phyloP scores from a whole-genome alignment of 2,329 filamentous ascomycete genomes.

The Epicoccum nigrum region DNA sequence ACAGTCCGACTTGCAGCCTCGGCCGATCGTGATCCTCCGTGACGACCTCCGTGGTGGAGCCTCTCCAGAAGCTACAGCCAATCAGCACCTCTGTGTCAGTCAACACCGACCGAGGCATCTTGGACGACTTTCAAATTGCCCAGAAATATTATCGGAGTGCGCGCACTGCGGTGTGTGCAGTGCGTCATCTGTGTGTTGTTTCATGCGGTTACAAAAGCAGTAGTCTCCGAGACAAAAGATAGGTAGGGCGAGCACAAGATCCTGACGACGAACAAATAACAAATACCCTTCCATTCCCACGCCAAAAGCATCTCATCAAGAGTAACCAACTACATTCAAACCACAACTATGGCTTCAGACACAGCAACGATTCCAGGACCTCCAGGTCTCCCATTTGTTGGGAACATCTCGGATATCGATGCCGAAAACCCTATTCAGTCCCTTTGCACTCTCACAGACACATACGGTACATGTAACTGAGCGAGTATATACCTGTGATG shows the following conservation, averaged over 20 bases:
- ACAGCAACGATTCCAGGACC: conserved; percentile 65
- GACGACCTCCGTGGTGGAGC: conserved; percentile 3
- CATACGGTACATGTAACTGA: conserved; percentile 62
- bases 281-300: not conserved
- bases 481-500: too few species aligned
- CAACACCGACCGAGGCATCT: conserved; percentile 31
- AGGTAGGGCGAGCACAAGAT: not conserved
- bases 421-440: conserved; percentile 62
- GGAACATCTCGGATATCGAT: conserved; percentile 69
- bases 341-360: conserved; percentile 21
- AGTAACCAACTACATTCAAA: conserved; percentile 28
- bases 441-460: conserved; percentile 64
- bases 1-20: not conserved
- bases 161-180: conserved; percentile 10
- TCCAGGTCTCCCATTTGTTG: conserved; percentile 67
- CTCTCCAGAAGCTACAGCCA: conserved; percentile 11
- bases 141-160: conserved; percentile 17
- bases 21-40: conserved; percentile 16
- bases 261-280: not conserved
- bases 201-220: conserved; percentile 3
- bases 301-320: conserved; percentile 6
- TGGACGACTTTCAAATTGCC: conserved; percentile 13
- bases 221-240: conserved; percentile 11
- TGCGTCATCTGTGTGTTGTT: conserved; percentile 21
- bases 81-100: conserved; percentile 18